Percentiles rank a stretch among this genome's conserved stretches.
Evolutionary conservation across 2,329 filamentous ascomycete genomes (phyloP).

Genomic region (Neofusicoccum umdonicola): DNA sequence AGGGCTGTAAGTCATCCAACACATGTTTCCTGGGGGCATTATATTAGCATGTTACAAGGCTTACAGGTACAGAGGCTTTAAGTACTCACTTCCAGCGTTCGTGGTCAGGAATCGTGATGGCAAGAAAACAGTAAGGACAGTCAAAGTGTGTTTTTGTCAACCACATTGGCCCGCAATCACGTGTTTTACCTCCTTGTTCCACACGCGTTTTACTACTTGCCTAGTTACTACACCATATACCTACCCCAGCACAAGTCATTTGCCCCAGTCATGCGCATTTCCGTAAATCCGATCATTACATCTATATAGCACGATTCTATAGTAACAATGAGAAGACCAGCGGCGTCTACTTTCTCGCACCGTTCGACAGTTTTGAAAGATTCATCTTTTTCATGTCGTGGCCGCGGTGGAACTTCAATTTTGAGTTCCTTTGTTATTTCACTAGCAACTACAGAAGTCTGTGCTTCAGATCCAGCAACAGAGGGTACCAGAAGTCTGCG

Average conservation of each 20-base stretch:
- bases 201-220: too few species aligned
- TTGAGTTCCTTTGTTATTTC: background rate
- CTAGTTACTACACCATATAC: too few species aligned
- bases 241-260: too few species aligned
- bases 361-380: background rate
- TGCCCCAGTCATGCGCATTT: too few species aligned
- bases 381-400: background rate
- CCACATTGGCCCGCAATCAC: too few species aligned
- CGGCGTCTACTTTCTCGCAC: too few species aligned
- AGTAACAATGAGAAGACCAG: too few species aligned
- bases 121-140: slow-evolving; percentile 17
- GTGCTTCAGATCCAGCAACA: background rate
- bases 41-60: background rate
- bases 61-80: background rate
- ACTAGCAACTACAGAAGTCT: background rate
- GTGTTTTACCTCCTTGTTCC: too few species aligned
- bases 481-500: background rate
- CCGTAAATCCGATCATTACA: too few species aligned
- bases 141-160: background rate
- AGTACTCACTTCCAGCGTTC: background rate
- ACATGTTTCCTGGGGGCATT: slow-evolving; percentile 14
- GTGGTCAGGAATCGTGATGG: background rate
- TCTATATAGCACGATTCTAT: too few species aligned
- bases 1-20: slow-evolving; percentile 18
- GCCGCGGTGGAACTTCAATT: background rate